A percentile compares a stretch with the other conserved stretches of the same genome.
phyloP scores from a whole-genome alignment of 352 stramenopile species.

The Globisporangium yorkense region DNA sequence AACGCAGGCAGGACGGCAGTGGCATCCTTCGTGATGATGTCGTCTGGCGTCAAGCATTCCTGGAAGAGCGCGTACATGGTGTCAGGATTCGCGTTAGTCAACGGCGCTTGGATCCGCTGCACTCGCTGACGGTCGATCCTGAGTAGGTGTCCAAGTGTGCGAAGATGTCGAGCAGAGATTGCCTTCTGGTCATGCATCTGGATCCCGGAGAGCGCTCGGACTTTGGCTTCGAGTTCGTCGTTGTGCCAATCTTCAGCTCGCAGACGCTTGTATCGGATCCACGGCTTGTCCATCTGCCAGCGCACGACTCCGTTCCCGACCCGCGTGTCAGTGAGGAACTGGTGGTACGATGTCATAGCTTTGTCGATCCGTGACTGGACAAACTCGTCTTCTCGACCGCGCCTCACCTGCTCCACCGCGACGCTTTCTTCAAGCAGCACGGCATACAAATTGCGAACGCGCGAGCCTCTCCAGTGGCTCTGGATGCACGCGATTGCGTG shows the following conservation, averaged over 20 bases:
- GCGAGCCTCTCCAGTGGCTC: conserved; percentile 6
- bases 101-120: not conserved
- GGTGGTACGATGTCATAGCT: conserved; percentile 1
- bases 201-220: not conserved
- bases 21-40: not conserved
- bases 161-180: not conserved
- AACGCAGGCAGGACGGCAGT: not conserved
- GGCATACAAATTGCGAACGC: conserved; percentile 1
- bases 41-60: not conserved
- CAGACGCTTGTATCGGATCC: conserved; percentile 10
- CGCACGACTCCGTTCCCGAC: conserved; percentile 1
- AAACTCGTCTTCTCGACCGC: conserved; percentile 5
- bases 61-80: not conserved
- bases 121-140: not conserved
- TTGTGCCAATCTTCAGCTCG: not conserved
- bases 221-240: not conserved
- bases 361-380: conserved; percentile 1
- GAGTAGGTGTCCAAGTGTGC: not conserved
- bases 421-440: not conserved
- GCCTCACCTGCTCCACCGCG: not conserved
- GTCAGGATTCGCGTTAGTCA: not conserved
- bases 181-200: not conserved
- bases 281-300: conserved; percentile 15
- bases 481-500: not conserved
- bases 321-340: conserved; percentile 1